Evolutionary conservation across 176 grass and related monocot genomes (phyloP).

Genomic region (Paspalum notatum): DNA sequence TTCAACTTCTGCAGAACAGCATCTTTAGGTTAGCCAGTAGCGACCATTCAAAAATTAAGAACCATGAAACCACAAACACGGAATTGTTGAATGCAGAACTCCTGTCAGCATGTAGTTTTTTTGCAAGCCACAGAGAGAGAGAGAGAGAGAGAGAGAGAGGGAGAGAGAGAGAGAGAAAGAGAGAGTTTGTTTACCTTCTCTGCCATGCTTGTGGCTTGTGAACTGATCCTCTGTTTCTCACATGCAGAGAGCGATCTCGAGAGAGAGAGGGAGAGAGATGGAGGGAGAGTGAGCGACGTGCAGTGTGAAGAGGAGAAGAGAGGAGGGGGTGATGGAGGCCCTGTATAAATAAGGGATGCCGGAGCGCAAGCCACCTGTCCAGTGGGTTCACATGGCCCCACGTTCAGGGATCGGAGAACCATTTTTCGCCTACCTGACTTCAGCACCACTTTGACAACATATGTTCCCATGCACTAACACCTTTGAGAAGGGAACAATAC

Average conservation of each 20-base stretch:
- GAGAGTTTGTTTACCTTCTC: slow-evolving; percentile 37
- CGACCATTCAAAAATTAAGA: neutral
- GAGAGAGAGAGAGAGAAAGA: neutral
- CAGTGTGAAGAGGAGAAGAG: neutral
- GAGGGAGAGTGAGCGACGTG: neutral
- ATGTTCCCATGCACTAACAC: too few relatives aligned
- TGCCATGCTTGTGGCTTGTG: slow-evolving; percentile 16
- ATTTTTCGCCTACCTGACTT: neutral
- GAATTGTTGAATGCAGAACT: neutral
- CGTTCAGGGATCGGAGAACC: neutral
- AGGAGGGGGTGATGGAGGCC: neutral
- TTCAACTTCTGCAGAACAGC: neutral
- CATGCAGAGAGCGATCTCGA: neutral
- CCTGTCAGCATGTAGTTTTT: neutral
- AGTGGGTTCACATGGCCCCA: slow-evolving; percentile 17
- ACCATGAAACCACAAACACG: neutral
- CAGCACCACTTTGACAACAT: neutral
- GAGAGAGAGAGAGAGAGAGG: too few relatives aligned
- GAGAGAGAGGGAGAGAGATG: neutral
- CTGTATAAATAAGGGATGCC: neutral
- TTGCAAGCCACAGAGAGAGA: too few relatives aligned
- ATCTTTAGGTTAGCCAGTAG: neutral
- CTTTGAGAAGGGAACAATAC: too few relatives aligned
- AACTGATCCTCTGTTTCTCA: neutral
- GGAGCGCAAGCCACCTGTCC: neutral